Evolutionary conservation across 192 early-diverging fungal genomes (phyloP), one percentile per base, ranked within the genome.

Genomic region (Entophlyctis luteolus): DNA sequence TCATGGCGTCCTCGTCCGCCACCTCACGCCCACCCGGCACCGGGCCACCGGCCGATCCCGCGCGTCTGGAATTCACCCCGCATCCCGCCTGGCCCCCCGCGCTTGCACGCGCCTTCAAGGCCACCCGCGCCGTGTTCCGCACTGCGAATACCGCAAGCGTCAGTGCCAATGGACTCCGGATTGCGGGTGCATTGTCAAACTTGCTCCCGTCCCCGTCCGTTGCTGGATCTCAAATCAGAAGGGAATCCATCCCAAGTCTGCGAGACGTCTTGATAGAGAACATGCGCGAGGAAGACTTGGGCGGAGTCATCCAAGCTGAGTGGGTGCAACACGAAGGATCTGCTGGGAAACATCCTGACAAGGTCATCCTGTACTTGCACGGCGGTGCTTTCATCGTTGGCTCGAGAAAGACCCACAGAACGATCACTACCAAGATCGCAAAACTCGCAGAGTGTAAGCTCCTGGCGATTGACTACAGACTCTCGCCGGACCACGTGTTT

Each of bases 401-500:
- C 57, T 57, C 39, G 4, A 54, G 57, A 0, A 73, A 70, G 37
- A 69, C 72, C 14, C 72, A 73, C 48, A 65, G 72, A 18, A 46
- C 56, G 23, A 54, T 72, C 29, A 72, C 72, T 8, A 70, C 58
- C 67, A 65, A 70, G 29, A 27, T 60, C 22, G 68, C 39, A 12
- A 79, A 81, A 12, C 70, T 77, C 45, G 62, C 78, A n/a, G 62
- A 73, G n/a, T 72, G 77, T 25, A 50, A 68, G 32, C 65, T 87
- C 3, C 68, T 89, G 8, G 84, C 76, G 6, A 71, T 90, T n/a
- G 83, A 87, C 67, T 95, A 98, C 75, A 76, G 95, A 3, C 70
- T 95, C 27, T 87, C 93, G 0, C 93, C 95, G 0, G 83, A 89
- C 55, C 70, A 81, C 18, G 82, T 86, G 16, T 98, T 92, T 69